Evolutionary conservation across 176 grass and related monocot species (phyloP).

Genomic region (Bromus sterilis): DNA sequence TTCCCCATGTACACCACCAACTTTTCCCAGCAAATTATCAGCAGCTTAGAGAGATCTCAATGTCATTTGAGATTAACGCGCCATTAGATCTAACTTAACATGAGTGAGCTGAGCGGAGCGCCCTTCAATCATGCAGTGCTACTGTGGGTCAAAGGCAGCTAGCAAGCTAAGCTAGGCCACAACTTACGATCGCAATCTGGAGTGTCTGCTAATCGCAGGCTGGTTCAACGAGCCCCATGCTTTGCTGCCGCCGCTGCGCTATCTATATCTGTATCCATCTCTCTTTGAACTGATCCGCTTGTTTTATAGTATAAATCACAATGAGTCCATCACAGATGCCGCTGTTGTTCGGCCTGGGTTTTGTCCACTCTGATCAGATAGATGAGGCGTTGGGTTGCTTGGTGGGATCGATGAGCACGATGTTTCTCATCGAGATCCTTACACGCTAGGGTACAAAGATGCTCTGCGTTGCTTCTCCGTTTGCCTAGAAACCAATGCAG

Average conservation of each 20-base stretch:
- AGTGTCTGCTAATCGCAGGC: slow-evolving; percentile 5
- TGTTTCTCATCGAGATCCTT: slow-evolving; percentile 12
- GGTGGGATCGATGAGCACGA: background rate
- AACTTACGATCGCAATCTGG: slow-evolving; percentile 35
- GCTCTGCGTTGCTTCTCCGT: background rate
- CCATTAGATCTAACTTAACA: slow-evolving; percentile 15
- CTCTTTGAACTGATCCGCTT: background rate
- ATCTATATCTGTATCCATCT: background rate
- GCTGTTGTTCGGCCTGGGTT: background rate
- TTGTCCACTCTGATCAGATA: slow-evolving; percentile 6
- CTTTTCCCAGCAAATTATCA: background rate
- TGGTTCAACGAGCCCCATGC: slow-evolving; percentile 27
- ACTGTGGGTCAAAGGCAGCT: slow-evolving; percentile 31
- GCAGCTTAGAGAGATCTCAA: background rate
- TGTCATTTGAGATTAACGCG: background rate
- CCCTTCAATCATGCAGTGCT: slow-evolving; percentile 6
- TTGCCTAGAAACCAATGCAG: background rate
- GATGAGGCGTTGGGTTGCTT: no score
- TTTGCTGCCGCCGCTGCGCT: background rate
- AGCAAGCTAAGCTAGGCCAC: slow-evolving; percentile 36
- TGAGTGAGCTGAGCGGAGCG: background rate
- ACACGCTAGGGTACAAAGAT: slow-evolving; percentile 20
- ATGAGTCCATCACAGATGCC: background rate
- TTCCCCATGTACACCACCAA: background rate
- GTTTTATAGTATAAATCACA: background rate